These are phyloP conservation scores for Salix suchowensis DNA, from an alignment of 345 rosid species.

Conservation along the genomic window DNA sequence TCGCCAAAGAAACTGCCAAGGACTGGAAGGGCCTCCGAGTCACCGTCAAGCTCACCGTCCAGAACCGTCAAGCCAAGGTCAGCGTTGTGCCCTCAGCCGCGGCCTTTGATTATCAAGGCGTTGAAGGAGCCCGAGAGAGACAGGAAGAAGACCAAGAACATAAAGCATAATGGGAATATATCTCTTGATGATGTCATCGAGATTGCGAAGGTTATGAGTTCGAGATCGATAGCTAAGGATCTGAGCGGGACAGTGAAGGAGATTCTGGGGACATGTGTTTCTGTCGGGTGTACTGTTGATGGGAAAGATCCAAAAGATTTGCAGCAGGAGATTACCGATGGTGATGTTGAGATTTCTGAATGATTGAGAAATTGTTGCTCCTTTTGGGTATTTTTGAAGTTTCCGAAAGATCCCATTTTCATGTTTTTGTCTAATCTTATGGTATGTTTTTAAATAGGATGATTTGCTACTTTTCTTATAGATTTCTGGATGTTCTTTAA, in stretches of 20 bases:
- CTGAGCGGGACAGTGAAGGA: slow-evolving; percentile 25
- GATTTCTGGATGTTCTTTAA: no score
- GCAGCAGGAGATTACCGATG: slow-evolving; percentile 21
- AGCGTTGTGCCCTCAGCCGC: slow-evolving; percentile 23
- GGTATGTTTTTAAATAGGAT: background rate
- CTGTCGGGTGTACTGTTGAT: slow-evolving; percentile 24
- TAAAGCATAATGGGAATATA: slow-evolving; percentile 21
- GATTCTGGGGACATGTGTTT: slow-evolving; percentile 25
- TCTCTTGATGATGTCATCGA: slow-evolving; percentile 20
- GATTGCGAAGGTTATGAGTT: slow-evolving; percentile 18
- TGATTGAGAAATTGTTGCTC: background rate
- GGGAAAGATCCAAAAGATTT: slow-evolving; percentile 24
- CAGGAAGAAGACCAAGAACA: slow-evolving; percentile 28
- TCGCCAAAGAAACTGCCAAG: slow-evolving; percentile 22
- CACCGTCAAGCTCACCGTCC: slow-evolving; percentile 27
- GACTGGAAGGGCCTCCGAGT: slow-evolving; percentile 32
- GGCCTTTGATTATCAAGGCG: slow-evolving; percentile 17
- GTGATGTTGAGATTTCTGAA: slow-evolving; percentile 16
- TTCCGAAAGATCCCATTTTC: background rate
- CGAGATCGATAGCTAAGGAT: slow-evolving; percentile 24
- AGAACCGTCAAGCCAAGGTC: slow-evolving; percentile 26
- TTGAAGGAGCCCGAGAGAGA: slow-evolving; percentile 31
- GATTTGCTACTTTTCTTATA: background rate
- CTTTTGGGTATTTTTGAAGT: background rate
- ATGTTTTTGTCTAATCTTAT: background rate